Base-by-base conservation (phyloP, 768 basidiomycete genomes). In the Clavaria fumosa region DNA sequence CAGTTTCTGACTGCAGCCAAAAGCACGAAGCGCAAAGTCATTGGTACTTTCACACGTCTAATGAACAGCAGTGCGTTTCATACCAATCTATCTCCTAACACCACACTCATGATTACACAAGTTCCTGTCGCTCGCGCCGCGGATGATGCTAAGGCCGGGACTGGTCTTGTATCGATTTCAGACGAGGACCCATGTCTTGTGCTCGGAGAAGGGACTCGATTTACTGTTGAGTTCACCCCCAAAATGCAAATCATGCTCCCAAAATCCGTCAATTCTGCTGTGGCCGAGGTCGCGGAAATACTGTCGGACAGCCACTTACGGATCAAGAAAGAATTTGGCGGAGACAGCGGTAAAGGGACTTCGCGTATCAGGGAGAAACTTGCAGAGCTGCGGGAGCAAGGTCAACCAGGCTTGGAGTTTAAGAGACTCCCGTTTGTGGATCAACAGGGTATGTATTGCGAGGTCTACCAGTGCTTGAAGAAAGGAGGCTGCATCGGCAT, bases 71-170 rank as follows among this genome's bases (percentile, higher is more conserved):
- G 91, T 96, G 56, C 50, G 70, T 59, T 5, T 24, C 19, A 30
- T 23, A 11, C 11, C 21, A 32, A 11, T 15, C 40, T 19, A 17
- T 14, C 24, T 35, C 28, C 19, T 32, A 39, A 27, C 37, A 30
- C 51, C 44, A 34, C 49, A 15, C 28, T 26, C 24, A 42, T 33
- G 4, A 23, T 12, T 24, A 11, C 35, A 20, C 12, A 50, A 95
- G 93, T 99, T 45, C 89, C 95, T 38, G 91, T 97, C 36, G 72
- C 75, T 23, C 81, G 95, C 41, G 93, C 95, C 33, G 81, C 79
- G 14, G 95, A 99, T 53, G 67, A 70, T 38, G 84, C 85, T 14
- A 78, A 67, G 49, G 57, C 75, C 14, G 91, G 88, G 5, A 63
- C 61, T 4, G 95, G 95, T 15, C 60, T 65, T 23, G 61, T 97